Percentiles rank a stretch among this genome's conserved stretches.
phyloP scores from a whole-genome alignment of 495 filamentous ascomycete species.

The Rhypophila decipiens region DNA sequence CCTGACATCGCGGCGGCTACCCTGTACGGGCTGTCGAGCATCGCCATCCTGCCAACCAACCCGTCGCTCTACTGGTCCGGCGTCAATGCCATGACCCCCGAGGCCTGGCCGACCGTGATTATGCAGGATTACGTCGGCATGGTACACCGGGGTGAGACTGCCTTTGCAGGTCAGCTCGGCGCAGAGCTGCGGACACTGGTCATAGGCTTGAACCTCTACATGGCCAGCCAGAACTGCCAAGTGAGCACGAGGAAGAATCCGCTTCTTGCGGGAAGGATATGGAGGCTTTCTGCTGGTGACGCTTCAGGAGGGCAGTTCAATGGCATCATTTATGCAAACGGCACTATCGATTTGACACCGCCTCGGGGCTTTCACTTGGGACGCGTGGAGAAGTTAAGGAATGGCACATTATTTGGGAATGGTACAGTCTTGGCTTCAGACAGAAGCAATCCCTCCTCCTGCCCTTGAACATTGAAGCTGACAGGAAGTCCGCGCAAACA shows the following conservation, averaged over 20 bases:
- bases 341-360: too few relatives aligned
- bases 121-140: slow-evolving; percentile 8
- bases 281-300: neutral
- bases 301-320: neutral
- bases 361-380: too few relatives aligned
- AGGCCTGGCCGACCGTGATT: slow-evolving; percentile 13
- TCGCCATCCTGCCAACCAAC: slow-evolving; percentile 2
- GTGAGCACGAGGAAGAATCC: slow-evolving; percentile 1
- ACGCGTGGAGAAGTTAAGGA: too few relatives aligned
- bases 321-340: neutral
- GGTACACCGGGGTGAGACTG: neutral
- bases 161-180: neutral
- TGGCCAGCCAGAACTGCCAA: slow-evolving; percentile 16
- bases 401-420: too few relatives aligned
- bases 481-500: too few relatives aligned
- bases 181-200: slow-evolving; percentile 7
- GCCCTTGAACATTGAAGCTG: too few relatives aligned
- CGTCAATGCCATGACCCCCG: slow-evolving; percentile 9
- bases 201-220: slow-evolving; percentile 16
- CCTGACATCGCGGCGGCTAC: neutral
- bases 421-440: too few relatives aligned
- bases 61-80: slow-evolving; percentile 8
- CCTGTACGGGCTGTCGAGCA: neutral
- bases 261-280: too few relatives aligned
- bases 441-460: too few relatives aligned